Conservation (phyloP, 306 rosid genomes). For the Acmispon strigosus region DNA sequence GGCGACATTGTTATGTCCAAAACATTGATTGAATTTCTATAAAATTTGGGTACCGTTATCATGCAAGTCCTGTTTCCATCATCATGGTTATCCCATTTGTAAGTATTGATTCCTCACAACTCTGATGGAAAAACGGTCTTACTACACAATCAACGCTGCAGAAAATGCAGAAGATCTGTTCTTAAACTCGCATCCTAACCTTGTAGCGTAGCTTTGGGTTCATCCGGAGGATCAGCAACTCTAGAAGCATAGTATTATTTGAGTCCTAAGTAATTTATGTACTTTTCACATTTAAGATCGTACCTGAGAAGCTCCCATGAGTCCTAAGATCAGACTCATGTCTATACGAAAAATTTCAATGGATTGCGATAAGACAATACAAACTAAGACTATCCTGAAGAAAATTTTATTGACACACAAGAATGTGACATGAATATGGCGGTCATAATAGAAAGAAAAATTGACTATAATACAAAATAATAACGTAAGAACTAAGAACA, state of each 20-base stretch:
- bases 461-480: constrained; percentile 22
- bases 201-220: too few relatives aligned
- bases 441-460: constrained; percentile 24
- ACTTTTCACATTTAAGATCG: neutral
- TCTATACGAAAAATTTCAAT: too few relatives aligned
- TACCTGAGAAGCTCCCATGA: too few relatives aligned
- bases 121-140: neutral
- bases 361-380: neutral
- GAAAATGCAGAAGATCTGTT: neutral
- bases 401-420: constrained; percentile 25
- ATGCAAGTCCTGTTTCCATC: neutral
- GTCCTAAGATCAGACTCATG: too few relatives aligned
- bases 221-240: too few relatives aligned
- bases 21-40: neutral
- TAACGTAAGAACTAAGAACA: constrained; percentile 12
- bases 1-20: neutral
- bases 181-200: neutral
- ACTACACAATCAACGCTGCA: neutral
- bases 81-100: neutral
- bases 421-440: constrained; percentile 21
- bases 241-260: neutral
- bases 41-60: neutral
- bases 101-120: neutral
- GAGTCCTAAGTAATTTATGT: neutral
- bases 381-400: neutral